Conservation (phyloP, 495 filamentous ascomycete species). For the Pseudevernia furfuracea region DNA sequence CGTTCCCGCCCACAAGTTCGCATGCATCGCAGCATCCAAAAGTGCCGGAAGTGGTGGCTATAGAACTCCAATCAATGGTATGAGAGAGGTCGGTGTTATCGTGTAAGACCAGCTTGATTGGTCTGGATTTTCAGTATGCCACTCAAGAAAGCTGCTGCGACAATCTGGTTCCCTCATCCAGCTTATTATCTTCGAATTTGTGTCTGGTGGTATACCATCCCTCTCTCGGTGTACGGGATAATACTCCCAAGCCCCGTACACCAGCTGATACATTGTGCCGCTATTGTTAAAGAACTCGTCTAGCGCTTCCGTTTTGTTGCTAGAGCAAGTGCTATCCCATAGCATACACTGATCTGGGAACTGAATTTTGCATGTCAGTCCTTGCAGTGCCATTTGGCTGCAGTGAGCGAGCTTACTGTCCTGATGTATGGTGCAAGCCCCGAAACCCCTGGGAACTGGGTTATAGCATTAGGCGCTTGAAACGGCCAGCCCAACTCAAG, state of each 20-base stretch:
- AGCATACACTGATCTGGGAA: not conserved
- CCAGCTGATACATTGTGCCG: not conserved
- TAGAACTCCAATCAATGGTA: not conserved
- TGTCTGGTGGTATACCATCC: not conserved
- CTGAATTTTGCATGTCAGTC: not conserved
- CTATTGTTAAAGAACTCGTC: not conserved
- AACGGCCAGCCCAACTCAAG: not conserved
- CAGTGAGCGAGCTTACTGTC: not conserved
- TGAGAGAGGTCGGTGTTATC: not conserved
- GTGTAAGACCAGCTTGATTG: not conserved
- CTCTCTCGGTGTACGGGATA: not conserved
- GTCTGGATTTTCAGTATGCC: constrained; percentile 8
- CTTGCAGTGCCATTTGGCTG: not conserved
- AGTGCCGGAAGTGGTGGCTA: not conserved
- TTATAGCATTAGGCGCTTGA: not conserved
- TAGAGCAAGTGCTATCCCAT: not conserved
- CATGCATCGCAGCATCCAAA: constrained; percentile 11
- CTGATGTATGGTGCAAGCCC: not conserved
- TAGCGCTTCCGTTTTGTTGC: not conserved
- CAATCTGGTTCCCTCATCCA: constrained; percentile 13
- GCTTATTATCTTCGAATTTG: not conserved
- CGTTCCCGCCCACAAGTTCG: not conserved
- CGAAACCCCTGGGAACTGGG: not conserved
- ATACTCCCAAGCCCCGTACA: not conserved
- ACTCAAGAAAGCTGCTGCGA: constrained; percentile 1